A percentile compares a stretch with the other conserved stretches of the same genome.
Conservation (phyloP, 768 basidiomycete genomes). For the Sarcodon sp. region DNA sequence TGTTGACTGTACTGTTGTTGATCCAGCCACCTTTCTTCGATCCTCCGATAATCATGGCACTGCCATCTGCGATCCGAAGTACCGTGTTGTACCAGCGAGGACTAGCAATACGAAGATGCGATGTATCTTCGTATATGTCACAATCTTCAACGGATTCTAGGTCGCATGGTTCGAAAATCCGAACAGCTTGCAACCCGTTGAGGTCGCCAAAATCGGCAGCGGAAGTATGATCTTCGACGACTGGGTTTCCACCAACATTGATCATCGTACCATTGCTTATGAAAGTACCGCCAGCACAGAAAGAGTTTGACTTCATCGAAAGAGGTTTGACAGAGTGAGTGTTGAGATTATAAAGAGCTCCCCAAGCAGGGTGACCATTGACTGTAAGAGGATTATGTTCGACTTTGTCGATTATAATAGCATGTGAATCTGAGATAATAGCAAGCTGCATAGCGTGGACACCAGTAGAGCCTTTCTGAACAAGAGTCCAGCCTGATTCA, state of each 20-base stretch:
- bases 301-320: conserved; percentile 64
- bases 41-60: conserved; percentile 74
- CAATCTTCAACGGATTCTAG: conserved; percentile 35
- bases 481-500: conserved; percentile 35
- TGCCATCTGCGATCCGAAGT: conserved; percentile 60
- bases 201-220: conserved; percentile 67
- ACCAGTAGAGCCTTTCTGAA: conserved; percentile 58
- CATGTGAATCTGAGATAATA: conserved; percentile 57
- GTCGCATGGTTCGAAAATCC: conserved; percentile 58
- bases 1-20: conserved; percentile 69
- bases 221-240: conserved; percentile 48
- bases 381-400: conserved; percentile 73
- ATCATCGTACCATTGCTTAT: conserved; percentile 65
- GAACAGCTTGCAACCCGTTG: conserved; percentile 62
- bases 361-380: conserved; percentile 74
- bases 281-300: conserved; percentile 77
- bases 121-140: conserved; percentile 52
- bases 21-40: conserved; percentile 80
- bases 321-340: conserved; percentile 52
- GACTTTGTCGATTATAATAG: conserved; percentile 71
- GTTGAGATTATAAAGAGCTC: conserved; percentile 55
- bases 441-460: conserved; percentile 70
- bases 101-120: conserved; percentile 55
- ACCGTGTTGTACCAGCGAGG: conserved; percentile 77
- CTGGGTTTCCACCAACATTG: conserved; percentile 75